Conservation (phyloP, 2,329 filamentous ascomycete species). For the Byssothecium circinans region DNA sequence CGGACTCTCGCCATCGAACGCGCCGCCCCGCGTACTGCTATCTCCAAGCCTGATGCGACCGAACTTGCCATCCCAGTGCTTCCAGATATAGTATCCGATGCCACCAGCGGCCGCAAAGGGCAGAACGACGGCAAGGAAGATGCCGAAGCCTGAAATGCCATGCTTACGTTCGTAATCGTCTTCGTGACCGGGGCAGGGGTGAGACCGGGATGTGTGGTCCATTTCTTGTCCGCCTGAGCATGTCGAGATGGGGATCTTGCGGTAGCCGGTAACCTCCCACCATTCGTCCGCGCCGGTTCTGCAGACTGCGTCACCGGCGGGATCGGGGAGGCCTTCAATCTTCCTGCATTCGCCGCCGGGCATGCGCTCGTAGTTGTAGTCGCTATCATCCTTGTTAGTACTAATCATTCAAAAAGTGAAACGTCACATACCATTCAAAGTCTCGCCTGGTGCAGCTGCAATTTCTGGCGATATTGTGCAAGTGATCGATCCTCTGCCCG, state of each 20-base stretch:
- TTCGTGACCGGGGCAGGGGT: conserved; percentile 76
- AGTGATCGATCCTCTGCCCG: conserved; percentile 62
- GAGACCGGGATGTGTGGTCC: conserved; percentile 65
- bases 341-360: conserved; percentile 75
- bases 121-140: conserved; percentile 84
- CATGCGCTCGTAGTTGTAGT: conserved; percentile 89
- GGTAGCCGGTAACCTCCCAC: conserved; percentile 84
- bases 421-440: conserved; percentile 87
- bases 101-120: conserved; percentile 71
- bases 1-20: conserved; percentile 66
- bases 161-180: conserved; percentile 76
- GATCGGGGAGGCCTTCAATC: conserved; percentile 70
- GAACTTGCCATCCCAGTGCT: conserved; percentile 85
- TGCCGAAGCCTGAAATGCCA: conserved; percentile 67
- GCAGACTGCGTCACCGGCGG: conserved; percentile 56
- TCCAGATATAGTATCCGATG: conserved; percentile 82
- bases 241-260: conserved; percentile 85
- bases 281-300: conserved; percentile 73
- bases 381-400: conserved; percentile 55
- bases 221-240: conserved; percentile 75
- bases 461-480: conserved; percentile 71
- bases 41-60: conserved; percentile 88
- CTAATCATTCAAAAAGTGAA: background rate
- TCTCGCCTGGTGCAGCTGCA: conserved; percentile 84
- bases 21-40: conserved; percentile 12